A percentile compares a stretch with the other conserved stretches of the same genome.
These are phyloP conservation scores for Aureobasidium sp. DNA, from an alignment of 2,329 filamentous ascomycete species.

Conservation along the genomic window DNA sequence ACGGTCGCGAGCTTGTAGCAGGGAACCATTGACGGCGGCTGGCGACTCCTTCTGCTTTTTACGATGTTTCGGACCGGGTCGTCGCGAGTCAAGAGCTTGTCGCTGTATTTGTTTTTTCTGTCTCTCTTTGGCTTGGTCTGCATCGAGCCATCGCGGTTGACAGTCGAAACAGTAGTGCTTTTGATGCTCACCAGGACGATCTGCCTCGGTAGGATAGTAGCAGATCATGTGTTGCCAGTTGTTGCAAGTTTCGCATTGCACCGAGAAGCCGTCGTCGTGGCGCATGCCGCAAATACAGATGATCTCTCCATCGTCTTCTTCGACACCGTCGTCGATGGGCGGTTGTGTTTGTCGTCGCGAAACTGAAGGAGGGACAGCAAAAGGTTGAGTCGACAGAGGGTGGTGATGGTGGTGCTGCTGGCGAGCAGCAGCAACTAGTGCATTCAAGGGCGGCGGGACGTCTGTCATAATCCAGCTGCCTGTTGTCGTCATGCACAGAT, in stretches of 20 bases:
- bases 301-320: constrained; percentile 85
- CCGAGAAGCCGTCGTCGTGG: constrained; percentile 96
- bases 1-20: constrained; percentile 31
- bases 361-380: background rate
- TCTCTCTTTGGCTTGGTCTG: constrained; percentile 36
- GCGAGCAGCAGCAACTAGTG: constrained; percentile 7
- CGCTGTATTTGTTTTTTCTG: constrained; percentile 34
- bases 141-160: constrained; percentile 66
- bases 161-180: constrained; percentile 87
- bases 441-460: constrained; percentile 8
- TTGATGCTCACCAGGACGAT: constrained; percentile 47
- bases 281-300: constrained; percentile 93
- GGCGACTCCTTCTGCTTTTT: constrained; percentile 73
- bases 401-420: background rate
- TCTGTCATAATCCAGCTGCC: constrained; percentile 9
- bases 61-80: constrained; percentile 73
- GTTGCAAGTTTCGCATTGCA: constrained; percentile 91
- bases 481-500: constrained; percentile 2
- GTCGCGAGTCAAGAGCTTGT: constrained; percentile 48
- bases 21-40: constrained; percentile 55
- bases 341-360: background rate
- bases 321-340: constrained; percentile 21
- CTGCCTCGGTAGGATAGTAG: constrained; percentile 73
- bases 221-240: constrained; percentile 98
- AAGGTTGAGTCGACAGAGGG: background rate